Conservation (phyloP, 192 early-diverging fungal genomes). For the Backusella luteola region DNA sequence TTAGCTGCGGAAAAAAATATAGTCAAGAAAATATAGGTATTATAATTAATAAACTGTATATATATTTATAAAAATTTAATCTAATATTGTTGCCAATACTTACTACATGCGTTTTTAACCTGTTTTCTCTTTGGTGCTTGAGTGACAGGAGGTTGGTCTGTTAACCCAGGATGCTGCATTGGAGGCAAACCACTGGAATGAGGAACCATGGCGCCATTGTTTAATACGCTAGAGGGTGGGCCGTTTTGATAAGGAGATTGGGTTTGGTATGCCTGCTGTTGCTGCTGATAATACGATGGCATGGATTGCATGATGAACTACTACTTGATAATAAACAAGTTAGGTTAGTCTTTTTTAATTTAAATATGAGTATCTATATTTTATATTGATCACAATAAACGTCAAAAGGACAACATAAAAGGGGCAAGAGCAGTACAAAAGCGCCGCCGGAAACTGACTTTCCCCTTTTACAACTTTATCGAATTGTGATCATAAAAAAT, state of each 20-base stretch:
- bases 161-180: conserved; percentile 16
- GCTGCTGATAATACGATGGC: conserved; percentile 20
- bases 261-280: neutral
- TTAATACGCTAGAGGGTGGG: neutral
- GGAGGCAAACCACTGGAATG: conserved; percentile 24
- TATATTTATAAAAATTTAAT: neutral
- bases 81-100: neutral
- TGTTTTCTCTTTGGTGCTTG: conserved; percentile 30
- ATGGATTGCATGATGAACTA: conserved; percentile 12
- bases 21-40: too few species aligned
- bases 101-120: conserved; percentile 35
- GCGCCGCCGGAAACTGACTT: conserved; percentile 21
- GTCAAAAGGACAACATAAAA: neutral
- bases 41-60: neutral
- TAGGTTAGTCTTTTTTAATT: neutral
- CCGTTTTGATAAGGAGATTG: conserved; percentile 13
- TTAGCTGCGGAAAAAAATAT: conserved; percentile 51
- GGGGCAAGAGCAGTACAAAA: neutral
- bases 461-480: conserved; percentile 4
- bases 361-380: neutral
- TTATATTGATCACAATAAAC: neutral
- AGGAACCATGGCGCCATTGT: conserved; percentile 10
- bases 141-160: neutral
- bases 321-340: too few species aligned
- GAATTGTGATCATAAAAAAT: neutral